Evolutionary conservation across 1,139 yeast species (phyloP).

Genomic region (Hansenula lynferdii): DNA sequence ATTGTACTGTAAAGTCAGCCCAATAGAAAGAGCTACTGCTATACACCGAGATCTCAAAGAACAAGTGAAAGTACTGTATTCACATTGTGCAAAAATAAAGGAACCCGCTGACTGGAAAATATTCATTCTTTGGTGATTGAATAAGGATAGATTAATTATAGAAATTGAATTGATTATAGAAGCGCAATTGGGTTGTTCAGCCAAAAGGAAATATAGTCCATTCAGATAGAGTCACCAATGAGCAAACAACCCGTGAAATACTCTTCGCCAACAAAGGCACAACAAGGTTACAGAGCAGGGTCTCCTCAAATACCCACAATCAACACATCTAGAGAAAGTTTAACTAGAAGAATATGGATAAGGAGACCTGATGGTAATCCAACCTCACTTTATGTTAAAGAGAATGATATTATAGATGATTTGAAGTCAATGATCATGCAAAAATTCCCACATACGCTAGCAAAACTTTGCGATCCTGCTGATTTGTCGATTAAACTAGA

Average conservation of each 20-base stretch:
- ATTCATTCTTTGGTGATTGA: no score
- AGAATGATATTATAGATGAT: constrained; percentile 65
- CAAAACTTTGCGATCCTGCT: constrained; percentile 61
- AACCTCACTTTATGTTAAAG: constrained; percentile 56
- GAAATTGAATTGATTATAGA: no score
- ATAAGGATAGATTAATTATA: no score
- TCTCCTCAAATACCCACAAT: constrained; percentile 7
- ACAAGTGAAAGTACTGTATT: no score
- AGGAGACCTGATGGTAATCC: constrained; percentile 53
- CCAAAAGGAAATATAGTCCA: no score
- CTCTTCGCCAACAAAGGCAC: constrained; percentile 3
- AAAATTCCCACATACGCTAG: constrained; percentile 70
- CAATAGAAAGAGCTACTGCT: no score
- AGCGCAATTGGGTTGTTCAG: no score
- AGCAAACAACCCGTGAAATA: constrained; percentile 2
- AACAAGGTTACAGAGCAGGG: background rate
- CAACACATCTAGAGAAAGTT: constrained; percentile 1
- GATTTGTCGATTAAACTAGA: constrained; percentile 48
- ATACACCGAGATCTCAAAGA: no score
- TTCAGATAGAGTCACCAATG: background rate
- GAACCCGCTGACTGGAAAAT: no score
- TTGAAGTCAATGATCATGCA: constrained; percentile 53
- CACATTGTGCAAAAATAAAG: no score
- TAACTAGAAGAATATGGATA: constrained; percentile 55
- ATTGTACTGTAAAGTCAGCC: no score